Evolutionary conservation across 2,329 filamentous ascomycete species (phyloP).

Genomic region (Ophiostoma triangulosporum): DNA sequence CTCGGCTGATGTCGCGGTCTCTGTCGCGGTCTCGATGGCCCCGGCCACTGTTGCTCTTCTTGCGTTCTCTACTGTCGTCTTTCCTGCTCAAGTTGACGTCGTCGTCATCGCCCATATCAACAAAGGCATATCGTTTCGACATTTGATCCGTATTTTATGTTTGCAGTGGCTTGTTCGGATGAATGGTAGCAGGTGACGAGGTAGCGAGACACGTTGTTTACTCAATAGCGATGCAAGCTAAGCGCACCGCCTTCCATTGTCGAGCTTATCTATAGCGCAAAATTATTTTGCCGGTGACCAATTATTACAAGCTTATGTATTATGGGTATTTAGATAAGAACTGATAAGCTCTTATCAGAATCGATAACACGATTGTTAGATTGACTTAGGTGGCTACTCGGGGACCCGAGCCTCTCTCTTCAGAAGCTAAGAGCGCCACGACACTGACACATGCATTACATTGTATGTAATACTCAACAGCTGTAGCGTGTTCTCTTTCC

Average conservation of each 20-base stretch:
- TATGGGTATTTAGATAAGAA: not conserved
- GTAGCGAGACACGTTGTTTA: no score
- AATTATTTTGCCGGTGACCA: conserved; percentile 8
- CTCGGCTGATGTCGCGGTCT: not conserved
- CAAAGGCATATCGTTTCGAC: conserved; percentile 50
- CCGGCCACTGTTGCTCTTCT: conserved; percentile 11
- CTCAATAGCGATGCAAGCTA: not conserved
- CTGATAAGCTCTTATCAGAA: conserved; percentile 1
- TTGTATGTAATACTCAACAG: no score
- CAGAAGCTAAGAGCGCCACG: not conserved
- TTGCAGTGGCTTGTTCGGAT: no score
- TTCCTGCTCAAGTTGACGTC: conserved; percentile 7
- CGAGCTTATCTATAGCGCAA: conserved; percentile 11
- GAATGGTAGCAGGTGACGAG: no score
- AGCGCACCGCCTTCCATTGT: not conserved
- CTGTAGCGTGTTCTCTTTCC: no score
- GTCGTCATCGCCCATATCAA: conserved; percentile 53
- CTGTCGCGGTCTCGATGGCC: not conserved
- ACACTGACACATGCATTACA: no score
- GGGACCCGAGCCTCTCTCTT: not conserved
- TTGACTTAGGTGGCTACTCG: conserved; percentile 6
- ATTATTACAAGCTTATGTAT: not conserved
- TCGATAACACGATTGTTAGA: conserved; percentile 7
- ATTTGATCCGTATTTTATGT: no score
- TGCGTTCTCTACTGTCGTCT: conserved; percentile 21